A percentile compares a stretch with the other conserved stretches of the same genome.
phyloP scores from a whole-genome alignment of 306 rosid genomes.

The Astragalus glycyphyllos region DNA sequence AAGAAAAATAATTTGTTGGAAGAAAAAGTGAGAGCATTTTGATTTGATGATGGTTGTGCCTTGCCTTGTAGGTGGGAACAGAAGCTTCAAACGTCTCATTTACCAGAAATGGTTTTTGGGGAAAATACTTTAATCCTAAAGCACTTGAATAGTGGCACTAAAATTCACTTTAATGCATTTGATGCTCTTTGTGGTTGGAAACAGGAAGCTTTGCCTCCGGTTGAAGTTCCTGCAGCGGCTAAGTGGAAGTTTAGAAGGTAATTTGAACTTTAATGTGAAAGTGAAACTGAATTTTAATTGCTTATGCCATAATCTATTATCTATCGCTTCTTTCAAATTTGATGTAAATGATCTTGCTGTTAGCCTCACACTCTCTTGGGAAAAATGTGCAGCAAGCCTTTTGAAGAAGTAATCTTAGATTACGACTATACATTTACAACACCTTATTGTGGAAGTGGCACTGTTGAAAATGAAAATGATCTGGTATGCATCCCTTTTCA shows the following conservation, averaged over 20 bases:
- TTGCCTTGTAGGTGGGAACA: slow-evolving; percentile 75
- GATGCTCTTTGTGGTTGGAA: slow-evolving; percentile 96
- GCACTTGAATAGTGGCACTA: slow-evolving; percentile 71
- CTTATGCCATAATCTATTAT: not conserved
- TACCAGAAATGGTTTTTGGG: slow-evolving; percentile 98
- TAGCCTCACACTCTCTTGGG: slow-evolving; percentile 46
- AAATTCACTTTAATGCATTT: slow-evolving; percentile 83
- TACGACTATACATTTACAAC: slow-evolving; percentile 97
- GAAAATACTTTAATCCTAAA: slow-evolving; percentile 73
- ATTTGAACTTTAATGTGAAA: slow-evolving; percentile 24
- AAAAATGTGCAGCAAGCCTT: slow-evolving; percentile 80
- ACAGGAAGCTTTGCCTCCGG: slow-evolving; percentile 92
- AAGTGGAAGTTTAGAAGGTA: slow-evolving; percentile 94
- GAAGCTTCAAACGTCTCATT: slow-evolving; percentile 79
- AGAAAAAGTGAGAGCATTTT: not conserved
- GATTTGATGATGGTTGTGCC: slow-evolving; percentile 39
- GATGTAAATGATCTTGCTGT: slow-evolving; percentile 33
- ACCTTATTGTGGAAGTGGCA: slow-evolving; percentile 85
- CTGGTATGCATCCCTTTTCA: slow-evolving; percentile 54
- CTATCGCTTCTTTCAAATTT: too few relatives aligned
- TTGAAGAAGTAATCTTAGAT: slow-evolving; percentile 84
- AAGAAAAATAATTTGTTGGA: slow-evolving; percentile 3
- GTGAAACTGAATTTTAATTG: slow-evolving; percentile 14
- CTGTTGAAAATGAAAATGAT: slow-evolving; percentile 55
- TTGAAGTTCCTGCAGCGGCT: slow-evolving; percentile 98